A percentile compares a stretch with the other conserved stretches of the same genome.
Conservation (phyloP, 768 basidiomycete genomes). For the Pisolithus microcarpus region DNA sequence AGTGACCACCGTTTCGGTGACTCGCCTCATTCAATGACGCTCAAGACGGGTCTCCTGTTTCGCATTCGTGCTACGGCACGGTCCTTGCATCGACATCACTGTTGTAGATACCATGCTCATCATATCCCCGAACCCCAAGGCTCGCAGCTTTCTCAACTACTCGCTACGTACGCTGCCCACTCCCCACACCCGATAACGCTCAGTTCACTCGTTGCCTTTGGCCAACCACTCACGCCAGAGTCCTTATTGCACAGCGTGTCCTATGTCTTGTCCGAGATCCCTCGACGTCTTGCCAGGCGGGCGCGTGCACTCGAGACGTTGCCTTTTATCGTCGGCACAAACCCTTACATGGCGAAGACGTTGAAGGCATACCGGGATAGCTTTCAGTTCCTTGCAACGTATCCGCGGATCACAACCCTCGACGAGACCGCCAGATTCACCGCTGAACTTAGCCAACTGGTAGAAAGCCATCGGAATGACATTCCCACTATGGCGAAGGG, state of each 20-base stretch:
- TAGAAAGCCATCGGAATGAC: conserved; percentile 76
- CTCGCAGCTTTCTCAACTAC: conserved; percentile 48
- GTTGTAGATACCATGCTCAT: conserved; percentile 22
- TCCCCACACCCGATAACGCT: conserved; percentile 66
- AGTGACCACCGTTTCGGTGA: too few species aligned
- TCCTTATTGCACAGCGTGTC: conserved; percentile 70
- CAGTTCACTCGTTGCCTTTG: conserved; percentile 66
- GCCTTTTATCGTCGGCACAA: conserved; percentile 85
- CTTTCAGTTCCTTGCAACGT: conserved; percentile 62
- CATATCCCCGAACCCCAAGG: conserved; percentile 44
- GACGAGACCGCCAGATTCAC: conserved; percentile 67
- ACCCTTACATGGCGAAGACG: conserved; percentile 74
- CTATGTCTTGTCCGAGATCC: conserved; percentile 70
- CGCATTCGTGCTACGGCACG: neutral
- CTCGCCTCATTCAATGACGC: neutral
- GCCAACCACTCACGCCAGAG: conserved; percentile 60
- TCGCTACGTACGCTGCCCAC: conserved; percentile 57
- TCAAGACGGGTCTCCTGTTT: conserved; percentile 1
- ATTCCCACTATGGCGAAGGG: conserved; percentile 90
- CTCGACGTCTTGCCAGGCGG: conserved; percentile 66
- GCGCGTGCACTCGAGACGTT: conserved; percentile 67
- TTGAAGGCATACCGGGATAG: conserved; percentile 62
- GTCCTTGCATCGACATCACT: conserved; percentile 3
- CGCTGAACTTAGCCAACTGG: conserved; percentile 59
- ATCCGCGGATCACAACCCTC: conserved; percentile 56